Percentiles rank a stretch among this genome's conserved stretches.
Evolutionary conservation across 768 basidiomycete species (phyloP).

Genomic region (Pilatotrama ljubarskyi): DNA sequence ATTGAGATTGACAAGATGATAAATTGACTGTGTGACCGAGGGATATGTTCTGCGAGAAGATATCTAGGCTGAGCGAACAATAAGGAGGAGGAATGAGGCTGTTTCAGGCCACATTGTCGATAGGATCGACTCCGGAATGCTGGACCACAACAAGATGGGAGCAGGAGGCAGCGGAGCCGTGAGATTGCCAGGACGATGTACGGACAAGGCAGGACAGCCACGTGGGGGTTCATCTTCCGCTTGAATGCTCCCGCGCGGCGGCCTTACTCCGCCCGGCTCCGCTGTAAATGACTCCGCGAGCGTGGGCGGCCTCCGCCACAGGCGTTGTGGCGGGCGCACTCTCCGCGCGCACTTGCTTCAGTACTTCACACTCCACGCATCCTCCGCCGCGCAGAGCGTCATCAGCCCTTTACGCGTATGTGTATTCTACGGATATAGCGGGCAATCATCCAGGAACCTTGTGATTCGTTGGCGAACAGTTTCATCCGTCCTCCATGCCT

Average conservation of each 20-base stretch:
- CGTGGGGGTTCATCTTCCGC: constrained; percentile 6
- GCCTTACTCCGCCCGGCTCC: constrained; percentile 4
- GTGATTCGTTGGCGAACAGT: not conserved
- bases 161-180: constrained; percentile 10
- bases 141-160: constrained; percentile 1
- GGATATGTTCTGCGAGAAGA: constrained; percentile 1
- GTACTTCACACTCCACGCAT: not conserved
- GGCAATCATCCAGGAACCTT: not conserved
- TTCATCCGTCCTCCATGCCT: constrained; percentile 5
- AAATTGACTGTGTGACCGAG: not conserved
- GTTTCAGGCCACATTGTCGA: constrained; percentile 6
- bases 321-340: not conserved
- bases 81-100: not conserved
- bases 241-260: not conserved
- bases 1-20: constrained; percentile 18
- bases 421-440: not conserved
- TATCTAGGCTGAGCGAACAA: constrained; percentile 9
- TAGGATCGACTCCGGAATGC: not conserved
- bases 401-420: not conserved
- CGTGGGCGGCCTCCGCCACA: not conserved
- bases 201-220: not conserved
- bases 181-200: constrained; percentile 6
- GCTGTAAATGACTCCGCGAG: constrained; percentile 6
- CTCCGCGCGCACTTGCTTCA: not conserved
- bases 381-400: not conserved